Base-by-base conservation (phyloP, 345 rosid species). In the Erysimum cheiranthoides region DNA sequence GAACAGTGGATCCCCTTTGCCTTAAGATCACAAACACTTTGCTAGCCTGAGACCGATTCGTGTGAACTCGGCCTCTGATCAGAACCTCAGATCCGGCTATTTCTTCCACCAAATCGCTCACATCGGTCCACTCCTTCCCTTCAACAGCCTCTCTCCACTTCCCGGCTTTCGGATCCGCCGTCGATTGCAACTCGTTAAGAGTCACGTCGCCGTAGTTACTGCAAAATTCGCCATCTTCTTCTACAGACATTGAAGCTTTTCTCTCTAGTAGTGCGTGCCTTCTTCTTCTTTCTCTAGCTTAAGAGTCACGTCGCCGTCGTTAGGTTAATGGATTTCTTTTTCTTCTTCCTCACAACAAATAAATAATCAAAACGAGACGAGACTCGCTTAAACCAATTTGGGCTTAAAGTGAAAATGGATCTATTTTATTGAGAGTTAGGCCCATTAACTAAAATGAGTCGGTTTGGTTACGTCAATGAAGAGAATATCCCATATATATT, bases 21-120 rank as follows among this genome's bases (percentile, higher is more conserved):
- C 92, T 83, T 52, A 92, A 85, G 62, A 87, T 89, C 42, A 92
- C 69, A 59, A 92, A 90, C 2, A 87, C 78, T 30, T 84, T 88
- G 63, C 74, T 83, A 2, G 88, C 70, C 2, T 81, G 80, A 0
- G 85, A 66, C 21, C 96, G 82, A 9, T 67, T 74, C 34, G 83
- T 79, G 66, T 92, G 88, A 78, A 78, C 93, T 16, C 90, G 77
- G 1, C 96, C 96, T 10, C 90, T 70, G 10, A 88, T 78, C 38
- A 4, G 56, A 8, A 90, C 88, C 42, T 78, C 76, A 30, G 65
- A 61, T 2, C 73, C 89, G 76, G 79, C 83, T 64, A 84, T 65
- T 21, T 53, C 81, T 59, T 78, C 83, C 6, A 28, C 78, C 72
- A 92, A 84, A 6, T 72, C 63, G 25, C 80, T 84, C 0, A 88